phyloP scores from a whole-genome alignment of 2,329 filamentous ascomycete species.

The Paraphoma chrysanthemicola region DNA sequence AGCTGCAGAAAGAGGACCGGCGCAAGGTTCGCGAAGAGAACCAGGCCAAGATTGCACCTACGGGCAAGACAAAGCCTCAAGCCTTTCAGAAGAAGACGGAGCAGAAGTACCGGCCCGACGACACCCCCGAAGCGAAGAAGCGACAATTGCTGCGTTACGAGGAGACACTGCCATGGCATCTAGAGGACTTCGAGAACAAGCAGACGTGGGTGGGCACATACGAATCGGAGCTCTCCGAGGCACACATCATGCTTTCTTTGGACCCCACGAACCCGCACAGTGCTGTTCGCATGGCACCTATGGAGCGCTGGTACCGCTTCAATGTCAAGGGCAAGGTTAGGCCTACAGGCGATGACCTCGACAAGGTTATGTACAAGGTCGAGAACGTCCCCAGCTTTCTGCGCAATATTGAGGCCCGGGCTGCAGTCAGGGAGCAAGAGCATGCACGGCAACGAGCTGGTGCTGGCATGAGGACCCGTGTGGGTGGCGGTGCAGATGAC shows the following conservation, averaged over 20 bases:
- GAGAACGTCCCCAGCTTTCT: constrained; percentile 84
- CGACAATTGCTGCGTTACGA: constrained; percentile 77
- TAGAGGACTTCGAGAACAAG: constrained; percentile 95
- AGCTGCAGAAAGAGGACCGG: constrained; percentile 72
- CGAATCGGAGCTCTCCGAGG: constrained; percentile 83
- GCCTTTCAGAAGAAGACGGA: constrained; percentile 79
- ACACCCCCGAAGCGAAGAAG: constrained; percentile 74
- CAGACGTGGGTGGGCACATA: constrained; percentile 94
- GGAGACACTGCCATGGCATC: constrained; percentile 93
- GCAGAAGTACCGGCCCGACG: constrained; percentile 83
- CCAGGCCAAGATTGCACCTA: constrained; percentile 90
- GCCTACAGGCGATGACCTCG: constrained; percentile 83
- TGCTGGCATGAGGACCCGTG: constrained; percentile 35
- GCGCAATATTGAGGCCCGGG: constrained; percentile 43
- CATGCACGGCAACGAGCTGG: constrained; percentile 20
- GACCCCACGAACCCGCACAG: constrained; percentile 65
- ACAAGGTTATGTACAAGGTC: constrained; percentile 78
- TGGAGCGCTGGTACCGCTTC: constrained; percentile 97
- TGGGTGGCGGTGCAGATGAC: constrained; percentile 45
- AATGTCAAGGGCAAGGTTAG: constrained; percentile 77
- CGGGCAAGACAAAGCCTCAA: constrained; percentile 71
- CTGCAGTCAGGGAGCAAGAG: constrained; percentile 59
- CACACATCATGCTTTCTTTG: constrained; percentile 74
- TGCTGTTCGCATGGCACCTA: constrained; percentile 80
- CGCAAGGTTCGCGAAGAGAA: constrained; percentile 87